A percentile compares a stretch with the other conserved stretches of the same genome.
Conservation (phyloP, 2,329 filamentous ascomycete species). For the Canariomyces notabilis region DNA sequence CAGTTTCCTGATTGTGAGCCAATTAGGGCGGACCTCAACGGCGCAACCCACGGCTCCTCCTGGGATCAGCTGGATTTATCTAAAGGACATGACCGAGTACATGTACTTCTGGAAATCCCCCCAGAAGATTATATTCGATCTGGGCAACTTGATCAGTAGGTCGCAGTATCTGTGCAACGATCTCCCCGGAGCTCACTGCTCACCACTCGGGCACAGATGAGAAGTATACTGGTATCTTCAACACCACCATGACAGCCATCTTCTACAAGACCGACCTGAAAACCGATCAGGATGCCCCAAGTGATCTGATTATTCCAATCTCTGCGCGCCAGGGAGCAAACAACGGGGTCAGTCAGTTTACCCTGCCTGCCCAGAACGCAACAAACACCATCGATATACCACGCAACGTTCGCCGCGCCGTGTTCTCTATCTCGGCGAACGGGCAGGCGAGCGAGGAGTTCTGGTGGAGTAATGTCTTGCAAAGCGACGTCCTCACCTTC, state of each 20-base stretch:
- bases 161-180: neutral
- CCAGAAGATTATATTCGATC: slow-evolving; percentile 75
- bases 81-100: slow-evolving; percentile 74
- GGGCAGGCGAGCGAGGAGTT: slow-evolving; percentile 76
- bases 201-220: slow-evolving; percentile 37
- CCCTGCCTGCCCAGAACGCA: slow-evolving; percentile 58
- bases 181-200: neutral
- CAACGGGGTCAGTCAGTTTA: slow-evolving; percentile 61
- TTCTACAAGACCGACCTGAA: slow-evolving; percentile 55
- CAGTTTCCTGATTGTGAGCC: neutral
- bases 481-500: slow-evolving; percentile 57
- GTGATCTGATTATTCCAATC: slow-evolving; percentile 64
- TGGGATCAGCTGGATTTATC: slow-evolving; percentile 70
- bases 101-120: slow-evolving; percentile 61
- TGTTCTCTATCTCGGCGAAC: slow-evolving; percentile 71
- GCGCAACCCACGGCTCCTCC: slow-evolving; percentile 63
- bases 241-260: slow-evolving; percentile 67
- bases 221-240: slow-evolving; percentile 67
- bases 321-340: slow-evolving; percentile 48
- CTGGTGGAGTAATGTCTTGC: slow-evolving; percentile 76
- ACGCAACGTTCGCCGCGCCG: slow-evolving; percentile 60
- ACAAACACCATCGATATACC: slow-evolving; percentile 58
- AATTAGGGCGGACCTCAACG: slow-evolving; percentile 61
- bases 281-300: slow-evolving; percentile 40
- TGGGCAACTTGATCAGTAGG: slow-evolving; percentile 60